Base-by-base conservation (phyloP, 306 rosid genomes). In the Prunus mongolica region DNA sequence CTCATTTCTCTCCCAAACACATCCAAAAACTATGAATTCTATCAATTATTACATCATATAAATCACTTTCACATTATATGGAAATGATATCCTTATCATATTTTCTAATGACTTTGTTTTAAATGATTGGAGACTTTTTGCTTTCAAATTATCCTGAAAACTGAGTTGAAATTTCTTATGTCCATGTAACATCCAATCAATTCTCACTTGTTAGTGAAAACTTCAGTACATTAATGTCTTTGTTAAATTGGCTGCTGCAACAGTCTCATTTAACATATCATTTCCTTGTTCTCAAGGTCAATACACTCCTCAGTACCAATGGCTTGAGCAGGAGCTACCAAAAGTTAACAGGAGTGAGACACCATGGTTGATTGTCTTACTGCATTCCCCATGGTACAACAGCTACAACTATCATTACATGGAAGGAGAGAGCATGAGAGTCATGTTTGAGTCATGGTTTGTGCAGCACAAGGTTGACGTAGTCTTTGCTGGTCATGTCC, bases 371-470 rank as follows among this genome's bases (percentile, higher is more conserved):
- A 85, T 87, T 24, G 87, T 87, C 45, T 78, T 85, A 5, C 52
- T 87, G 88, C 91, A 87, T 66, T 71, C 84, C 8, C 91, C 91
- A 5, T 82, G 87, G 87, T 87, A 87, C 66, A 87, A 85, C 45
- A 87, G 89, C 85, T 84, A 87, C 50, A 80, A 82, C 75, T 71
- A 78, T 63, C 91, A 87, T 67, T 87, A 82, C 50, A 80, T 87
- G 89, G 91, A 93, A 87, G 98, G 97, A 63, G 98, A 93, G 83
- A 65, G 87, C 78, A 91, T 91, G 93, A 87, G 97, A 84, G 96
- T 88, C 3, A 82, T 80, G 87, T 91, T 44, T 41, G 98, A 93
- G 77, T 27, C 79, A 2, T 88, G 91, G 92, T 91, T 93, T 55
- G 96, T 93, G 12, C 4, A 83, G 75, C 82, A 86, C 89, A 91